Conservation (phyloP, 1,284 basidiomycete genomes). For the Malassezia pachydermatis region DNA sequence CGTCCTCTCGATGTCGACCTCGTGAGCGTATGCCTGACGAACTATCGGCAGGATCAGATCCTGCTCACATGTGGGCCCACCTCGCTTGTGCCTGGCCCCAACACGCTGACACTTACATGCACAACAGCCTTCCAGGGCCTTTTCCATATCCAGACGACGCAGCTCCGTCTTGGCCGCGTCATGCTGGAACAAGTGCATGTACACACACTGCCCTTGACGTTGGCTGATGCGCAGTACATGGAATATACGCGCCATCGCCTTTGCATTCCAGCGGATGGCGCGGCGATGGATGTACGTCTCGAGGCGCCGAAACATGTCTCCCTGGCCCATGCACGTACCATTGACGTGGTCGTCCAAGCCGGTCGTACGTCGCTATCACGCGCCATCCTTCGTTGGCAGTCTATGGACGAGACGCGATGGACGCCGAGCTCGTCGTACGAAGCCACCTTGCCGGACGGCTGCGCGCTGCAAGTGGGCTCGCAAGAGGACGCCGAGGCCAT, state of each 20-base stretch:
- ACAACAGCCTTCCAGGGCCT: constrained; percentile 26
- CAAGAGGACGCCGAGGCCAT: neutral
- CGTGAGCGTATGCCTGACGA: constrained; percentile 31
- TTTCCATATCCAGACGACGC: constrained; percentile 37
- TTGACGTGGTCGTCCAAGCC: constrained; percentile 22
- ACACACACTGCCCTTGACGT: neutral
- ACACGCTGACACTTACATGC: constrained; percentile 24
- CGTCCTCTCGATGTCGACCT: constrained; percentile 28
- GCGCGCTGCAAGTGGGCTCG: neutral
- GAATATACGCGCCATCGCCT: constrained; percentile 18
- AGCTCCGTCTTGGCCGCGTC: constrained; percentile 31
- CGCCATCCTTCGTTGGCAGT: constrained; percentile 18
- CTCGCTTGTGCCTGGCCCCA: constrained; percentile 24
- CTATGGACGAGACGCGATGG: neutral
- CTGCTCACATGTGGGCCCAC: constrained; percentile 29
- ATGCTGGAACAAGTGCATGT: constrained; percentile 29
- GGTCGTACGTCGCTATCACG: constrained; percentile 25
- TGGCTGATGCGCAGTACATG: constrained; percentile 9
- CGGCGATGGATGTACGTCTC: constrained; percentile 20
- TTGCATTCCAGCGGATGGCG: constrained; percentile 32
- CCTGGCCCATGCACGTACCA: constrained; percentile 25
- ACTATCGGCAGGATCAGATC: constrained; percentile 21
- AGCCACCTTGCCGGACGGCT: neutral
- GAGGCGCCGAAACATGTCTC: constrained; percentile 23
- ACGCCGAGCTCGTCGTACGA: neutral